Base-by-base conservation (phyloP, 2,329 filamentous ascomycete species). In the Aspergillus cejpii region DNA sequence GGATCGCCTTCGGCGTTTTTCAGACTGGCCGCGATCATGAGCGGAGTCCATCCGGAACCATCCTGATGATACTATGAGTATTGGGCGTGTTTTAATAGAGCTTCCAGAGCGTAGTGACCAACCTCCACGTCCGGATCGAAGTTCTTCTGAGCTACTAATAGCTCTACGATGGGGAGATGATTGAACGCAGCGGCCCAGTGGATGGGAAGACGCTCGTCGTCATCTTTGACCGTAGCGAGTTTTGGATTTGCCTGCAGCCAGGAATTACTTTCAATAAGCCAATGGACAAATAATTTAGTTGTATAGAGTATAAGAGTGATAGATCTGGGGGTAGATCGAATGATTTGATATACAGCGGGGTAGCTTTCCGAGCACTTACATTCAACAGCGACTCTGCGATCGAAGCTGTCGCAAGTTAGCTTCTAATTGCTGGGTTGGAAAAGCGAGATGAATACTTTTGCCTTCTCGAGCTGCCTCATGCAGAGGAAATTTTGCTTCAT, bases 171-270 rank as follows among this genome's bases (percentile, higher is more conserved):
- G 19, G 83, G 78, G 5, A 84, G 69, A 54, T 81, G 83, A 63
- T 92, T 94, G 66, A 86, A 85, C 17, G 90, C 92, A 1, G 82
- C 80, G 0, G 92, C 91, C 92, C 92, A 98, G 74, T 98, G 92
- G 45, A 97, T 81, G 2, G 92, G 84, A 28, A 95, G 79, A 36
- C 92, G 86, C 12, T 88, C 87, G 65, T 98, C 92, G 39, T 87
- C 84, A 60, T 98, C 92, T 59, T 72, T 74, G 58, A 82, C 80
- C 46, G 72, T 75, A 20, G 87, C 83, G 29, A 94, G 78, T 59
- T 86, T 90, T 2, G 86, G 83, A 60, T 94, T 89, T 54, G 83
- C 81, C 84, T 91, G 17, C 6, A 10, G 3, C 37, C 3, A 34
- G 23, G 23, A 55, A 17, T 56, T 41, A 17, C 12, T 20, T 14